phyloP scores from a whole-genome alignment of 179 eudicot genomes.

The Silene vulgaris region DNA sequence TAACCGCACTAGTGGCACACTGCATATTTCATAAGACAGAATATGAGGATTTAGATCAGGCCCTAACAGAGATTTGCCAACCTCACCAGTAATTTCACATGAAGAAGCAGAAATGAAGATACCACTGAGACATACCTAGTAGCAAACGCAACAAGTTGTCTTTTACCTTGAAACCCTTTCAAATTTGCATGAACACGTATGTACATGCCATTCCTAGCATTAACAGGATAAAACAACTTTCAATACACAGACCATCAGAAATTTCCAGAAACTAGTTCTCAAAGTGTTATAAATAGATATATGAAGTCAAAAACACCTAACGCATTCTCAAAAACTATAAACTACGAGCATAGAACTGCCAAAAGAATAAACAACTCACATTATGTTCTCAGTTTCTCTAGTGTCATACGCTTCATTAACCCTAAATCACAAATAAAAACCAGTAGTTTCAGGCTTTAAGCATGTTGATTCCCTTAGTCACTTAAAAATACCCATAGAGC shows the following conservation, averaged over 20 bases:
- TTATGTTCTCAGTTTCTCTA: slow-evolving; percentile 53
- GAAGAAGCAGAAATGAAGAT: not conserved
- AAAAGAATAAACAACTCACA: slow-evolving; percentile 34
- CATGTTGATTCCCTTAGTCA: not conserved
- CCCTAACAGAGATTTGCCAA: too few relatives aligned
- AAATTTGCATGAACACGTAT: slow-evolving; percentile 72
- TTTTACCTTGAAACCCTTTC: slow-evolving; percentile 82
- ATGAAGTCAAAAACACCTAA: not conserved
- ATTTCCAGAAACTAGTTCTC: not conserved
- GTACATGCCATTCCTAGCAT: slow-evolving; percentile 69
- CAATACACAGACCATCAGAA: not conserved
- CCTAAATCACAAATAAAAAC: slow-evolving; percentile 37
- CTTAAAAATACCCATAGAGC: not conserved
- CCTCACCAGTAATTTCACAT: not conserved
- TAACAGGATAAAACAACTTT: slow-evolving; percentile 8
- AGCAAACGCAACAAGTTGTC: slow-evolving; percentile 56
- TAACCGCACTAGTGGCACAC: not conserved
- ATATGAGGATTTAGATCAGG: not conserved
- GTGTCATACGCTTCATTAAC: slow-evolving; percentile 56
- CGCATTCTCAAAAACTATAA: not conserved
- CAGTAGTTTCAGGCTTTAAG: not conserved
- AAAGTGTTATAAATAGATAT: not conserved
- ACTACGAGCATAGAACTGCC: too few relatives aligned
- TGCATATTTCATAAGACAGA: not conserved
- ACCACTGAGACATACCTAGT: slow-evolving; percentile 49